Evolutionary conservation across 495 filamentous ascomycete species (phyloP).

Genomic region (Podospora conica): DNA sequence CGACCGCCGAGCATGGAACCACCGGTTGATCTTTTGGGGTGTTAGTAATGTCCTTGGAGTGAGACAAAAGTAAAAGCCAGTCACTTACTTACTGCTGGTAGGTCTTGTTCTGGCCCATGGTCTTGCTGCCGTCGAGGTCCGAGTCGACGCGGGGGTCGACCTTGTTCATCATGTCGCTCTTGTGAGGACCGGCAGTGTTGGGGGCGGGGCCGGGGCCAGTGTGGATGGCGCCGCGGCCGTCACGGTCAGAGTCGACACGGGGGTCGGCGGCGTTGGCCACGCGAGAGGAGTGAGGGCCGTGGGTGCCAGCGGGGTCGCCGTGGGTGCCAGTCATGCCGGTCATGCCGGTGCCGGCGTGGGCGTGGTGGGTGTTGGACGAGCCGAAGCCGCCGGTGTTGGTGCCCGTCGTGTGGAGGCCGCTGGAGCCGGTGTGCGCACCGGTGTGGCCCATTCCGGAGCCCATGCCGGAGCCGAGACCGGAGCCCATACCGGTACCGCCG

Average conservation of each 20-base stretch:
- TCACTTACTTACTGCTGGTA: slow-evolving; percentile 43
- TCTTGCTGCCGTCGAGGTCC: slow-evolving; percentile 41
- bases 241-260: slow-evolving; percentile 42
- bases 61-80: not conserved
- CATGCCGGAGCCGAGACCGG: slow-evolving; percentile 38
- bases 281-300: slow-evolving; percentile 47
- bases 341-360: slow-evolving; percentile 27
- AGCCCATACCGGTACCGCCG: slow-evolving; percentile 32
- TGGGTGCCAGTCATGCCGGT: slow-evolving; percentile 28
- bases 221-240: slow-evolving; percentile 24
- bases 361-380: slow-evolving; percentile 13
- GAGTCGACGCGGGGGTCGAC: slow-evolving; percentile 49
- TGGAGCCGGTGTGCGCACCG: slow-evolving; percentile 25
- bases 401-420: slow-evolving; percentile 1
- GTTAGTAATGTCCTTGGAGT: not conserved
- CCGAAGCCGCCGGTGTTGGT: slow-evolving; percentile 14
- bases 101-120: slow-evolving; percentile 41
- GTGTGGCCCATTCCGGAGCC: slow-evolving; percentile 43
- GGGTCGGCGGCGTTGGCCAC: slow-evolving; percentile 51
- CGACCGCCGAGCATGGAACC: slow-evolving; percentile 11
- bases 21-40: not conserved
- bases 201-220: slow-evolving; percentile 35
- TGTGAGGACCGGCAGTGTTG: slow-evolving; percentile 48
- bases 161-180: slow-evolving; percentile 48
- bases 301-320: slow-evolving; percentile 20